phyloP scores from a whole-genome alignment of 306 rosid species.

The Quillaja saponaria region DNA sequence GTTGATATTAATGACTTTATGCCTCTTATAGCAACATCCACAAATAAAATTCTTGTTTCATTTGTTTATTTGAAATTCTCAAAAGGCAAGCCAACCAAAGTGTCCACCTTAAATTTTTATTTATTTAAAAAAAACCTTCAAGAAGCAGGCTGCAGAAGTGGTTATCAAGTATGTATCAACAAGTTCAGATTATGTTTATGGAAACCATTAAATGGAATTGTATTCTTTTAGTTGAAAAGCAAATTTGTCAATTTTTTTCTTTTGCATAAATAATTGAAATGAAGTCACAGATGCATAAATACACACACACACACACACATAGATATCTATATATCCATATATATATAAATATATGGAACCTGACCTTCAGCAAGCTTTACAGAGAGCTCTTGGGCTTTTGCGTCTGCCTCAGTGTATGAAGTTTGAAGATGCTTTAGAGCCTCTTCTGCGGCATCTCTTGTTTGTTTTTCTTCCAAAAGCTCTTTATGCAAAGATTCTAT shows the following conservation, averaged over 20 bases:
- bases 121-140: too few relatives aligned
- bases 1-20: too few relatives aligned
- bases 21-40: too few relatives aligned
- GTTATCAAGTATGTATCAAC: neutral
- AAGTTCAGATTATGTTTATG: neutral
- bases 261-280: neutral
- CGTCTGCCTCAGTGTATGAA: constrained; percentile 72
- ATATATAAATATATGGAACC: constrained; percentile 32
- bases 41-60: neutral
- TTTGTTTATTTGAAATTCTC: neutral
- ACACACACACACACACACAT: neutral
- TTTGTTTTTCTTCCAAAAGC: constrained; percentile 76
- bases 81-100: too few relatives aligned
- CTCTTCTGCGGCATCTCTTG: constrained; percentile 81
- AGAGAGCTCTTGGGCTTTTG: constrained; percentile 73
- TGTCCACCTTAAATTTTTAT: too few relatives aligned
- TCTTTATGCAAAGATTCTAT: constrained; percentile 58
- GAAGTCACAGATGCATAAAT: neutral
- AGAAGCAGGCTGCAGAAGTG: too few relatives aligned
- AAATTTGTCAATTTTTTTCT: neutral
- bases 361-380: constrained; percentile 79
- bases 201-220: neutral
- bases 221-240: neutral
- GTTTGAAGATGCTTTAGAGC: constrained; percentile 83
- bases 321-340: too few relatives aligned